Conservation (phyloP, 352 stramenopile genomes). For the Globisporangium cederbergense region DNA sequence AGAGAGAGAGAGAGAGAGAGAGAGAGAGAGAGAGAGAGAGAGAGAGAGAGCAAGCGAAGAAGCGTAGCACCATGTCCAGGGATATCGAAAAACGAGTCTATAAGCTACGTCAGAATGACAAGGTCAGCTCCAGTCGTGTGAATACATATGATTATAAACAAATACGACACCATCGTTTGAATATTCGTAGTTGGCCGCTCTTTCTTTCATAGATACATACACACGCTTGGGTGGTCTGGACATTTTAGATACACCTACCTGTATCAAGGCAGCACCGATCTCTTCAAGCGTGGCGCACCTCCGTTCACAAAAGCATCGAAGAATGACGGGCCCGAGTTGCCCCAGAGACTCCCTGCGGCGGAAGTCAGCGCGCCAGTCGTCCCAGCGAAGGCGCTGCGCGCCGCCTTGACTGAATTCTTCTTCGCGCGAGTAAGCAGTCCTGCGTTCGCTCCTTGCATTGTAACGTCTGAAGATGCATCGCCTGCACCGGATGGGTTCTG, state of each 20-base stretch:
- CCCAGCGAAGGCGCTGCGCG: conserved; percentile 6
- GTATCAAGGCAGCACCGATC: conserved; percentile 11
- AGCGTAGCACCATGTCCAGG: background rate
- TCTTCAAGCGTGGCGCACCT: conserved; percentile 55
- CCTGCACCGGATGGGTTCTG: background rate
- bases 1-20: too few species aligned
- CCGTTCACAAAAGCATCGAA: conserved; percentile 82
- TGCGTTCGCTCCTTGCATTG: conserved; percentile 37
- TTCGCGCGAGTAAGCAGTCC: conserved; percentile 33
- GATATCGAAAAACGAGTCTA: background rate
- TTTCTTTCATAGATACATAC: background rate
- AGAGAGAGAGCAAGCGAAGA: background rate
- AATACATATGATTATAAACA: conserved; percentile 1
- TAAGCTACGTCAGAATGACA: background rate
- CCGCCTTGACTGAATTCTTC: conserved; percentile 30
- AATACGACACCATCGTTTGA: background rate
- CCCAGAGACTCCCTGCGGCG: conserved; percentile 11
- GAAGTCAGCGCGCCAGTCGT: conserved; percentile 13
- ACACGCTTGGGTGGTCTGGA: background rate
- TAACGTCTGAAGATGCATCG: conserved; percentile 17
- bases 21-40: background rate
- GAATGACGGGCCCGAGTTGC: conserved; percentile 27
- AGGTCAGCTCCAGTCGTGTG: background rate
- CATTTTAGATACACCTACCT: background rate
- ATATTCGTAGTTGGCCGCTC: background rate